Evolutionary conservation across 2,329 filamentous ascomycete species (phyloP).

Genomic region (Ilyonectria destructans): DNA sequence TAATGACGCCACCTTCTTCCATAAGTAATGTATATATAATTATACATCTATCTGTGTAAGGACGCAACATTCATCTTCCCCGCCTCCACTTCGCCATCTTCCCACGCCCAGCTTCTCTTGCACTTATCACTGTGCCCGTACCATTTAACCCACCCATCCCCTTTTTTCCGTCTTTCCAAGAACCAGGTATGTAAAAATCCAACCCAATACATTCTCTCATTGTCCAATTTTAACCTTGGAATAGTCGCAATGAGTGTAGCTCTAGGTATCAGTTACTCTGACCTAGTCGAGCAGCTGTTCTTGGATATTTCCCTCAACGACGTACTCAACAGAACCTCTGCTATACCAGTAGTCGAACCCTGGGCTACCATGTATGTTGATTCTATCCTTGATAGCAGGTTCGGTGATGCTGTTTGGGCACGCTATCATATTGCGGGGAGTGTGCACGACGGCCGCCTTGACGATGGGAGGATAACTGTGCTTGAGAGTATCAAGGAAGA

Average conservation of each 20-base stretch:
- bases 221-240: neutral
- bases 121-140: neutral
- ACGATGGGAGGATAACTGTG: neutral
- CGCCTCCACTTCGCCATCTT: neutral
- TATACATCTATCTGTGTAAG: no score
- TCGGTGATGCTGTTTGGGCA: constrained; percentile 22
- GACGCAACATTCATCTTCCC: neutral
- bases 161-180: neutral
- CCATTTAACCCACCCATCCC: no score
- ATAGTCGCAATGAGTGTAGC: neutral
- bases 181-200: neutral
- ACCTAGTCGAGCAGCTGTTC: constrained; percentile 19
- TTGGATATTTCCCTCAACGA: constrained; percentile 12
- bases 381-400: constrained; percentile 11
- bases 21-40: no score
- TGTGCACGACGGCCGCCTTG: neutral
- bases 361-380: constrained; percentile 23
- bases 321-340: constrained; percentile 1
- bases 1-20: no score
- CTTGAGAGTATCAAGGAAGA: constrained; percentile 14
- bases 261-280: neutral
- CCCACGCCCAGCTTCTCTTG: neutral
- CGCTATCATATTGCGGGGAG: constrained; percentile 8
- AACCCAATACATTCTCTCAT: neutral
- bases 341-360: neutral